Evolutionary conservation across 495 filamentous ascomycete species (phyloP).

Genomic region (Talaromyces liani): DNA sequence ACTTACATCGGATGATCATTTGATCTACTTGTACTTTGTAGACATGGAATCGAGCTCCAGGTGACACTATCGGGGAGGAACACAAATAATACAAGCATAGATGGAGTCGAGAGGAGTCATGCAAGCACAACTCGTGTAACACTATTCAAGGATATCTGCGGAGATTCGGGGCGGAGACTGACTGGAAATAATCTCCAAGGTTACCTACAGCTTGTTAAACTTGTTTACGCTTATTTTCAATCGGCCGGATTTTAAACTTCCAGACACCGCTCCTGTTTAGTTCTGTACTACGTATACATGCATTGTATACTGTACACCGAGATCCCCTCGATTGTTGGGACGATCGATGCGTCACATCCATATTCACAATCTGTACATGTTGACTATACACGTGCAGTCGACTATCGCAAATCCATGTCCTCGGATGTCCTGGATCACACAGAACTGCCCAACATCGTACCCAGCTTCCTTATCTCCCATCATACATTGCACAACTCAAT

Average conservation of each 20-base stretch:
- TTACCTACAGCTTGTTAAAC: not conserved
- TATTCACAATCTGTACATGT: not conserved
- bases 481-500: not conserved
- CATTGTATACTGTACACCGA: not conserved
- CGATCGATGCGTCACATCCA: not conserved
- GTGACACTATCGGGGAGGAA: too few relatives aligned
- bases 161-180: not conserved
- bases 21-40: not conserved
- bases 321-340: not conserved
- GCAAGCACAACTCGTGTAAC: not conserved
- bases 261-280: not conserved
- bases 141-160: not conserved
- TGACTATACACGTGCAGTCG: not conserved
- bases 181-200: not conserved
- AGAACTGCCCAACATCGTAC: not conserved
- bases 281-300: not conserved
- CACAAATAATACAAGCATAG: too few relatives aligned
- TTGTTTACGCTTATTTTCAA: not conserved
- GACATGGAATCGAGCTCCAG: not conserved
- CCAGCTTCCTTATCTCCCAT: not conserved
- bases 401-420: not conserved
- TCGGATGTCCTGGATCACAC: not conserved
- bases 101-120: not conserved
- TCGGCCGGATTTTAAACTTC: not conserved
- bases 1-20: not conserved